These are phyloP conservation scores for Chytriomyces sp. DNA, from an alignment of 192 early-diverging fungal genomes.

Conservation along the genomic window DNA sequence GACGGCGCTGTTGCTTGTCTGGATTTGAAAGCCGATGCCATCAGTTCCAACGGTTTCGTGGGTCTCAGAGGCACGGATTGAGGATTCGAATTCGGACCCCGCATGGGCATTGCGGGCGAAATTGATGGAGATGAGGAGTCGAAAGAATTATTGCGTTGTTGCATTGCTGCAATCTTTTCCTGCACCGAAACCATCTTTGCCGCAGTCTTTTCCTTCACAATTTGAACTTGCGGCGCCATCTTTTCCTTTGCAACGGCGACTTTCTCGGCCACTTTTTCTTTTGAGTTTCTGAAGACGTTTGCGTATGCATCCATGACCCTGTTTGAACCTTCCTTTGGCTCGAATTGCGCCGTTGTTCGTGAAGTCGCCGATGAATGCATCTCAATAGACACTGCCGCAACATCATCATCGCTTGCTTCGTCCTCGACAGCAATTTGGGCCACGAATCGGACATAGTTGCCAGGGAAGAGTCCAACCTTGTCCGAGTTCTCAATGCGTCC, in stretches of 20 bases:
- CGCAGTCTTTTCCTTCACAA: not conserved
- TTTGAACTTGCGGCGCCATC: not conserved
- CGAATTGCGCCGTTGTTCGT: no score
- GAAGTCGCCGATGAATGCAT: not conserved
- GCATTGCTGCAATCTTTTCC: not conserved
- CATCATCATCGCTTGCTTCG: not conserved
- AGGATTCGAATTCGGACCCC: no score
- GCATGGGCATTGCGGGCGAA: no score
- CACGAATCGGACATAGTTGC: conserved; percentile 58
- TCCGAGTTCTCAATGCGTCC: conserved; percentile 55
- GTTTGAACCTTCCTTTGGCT: no score
- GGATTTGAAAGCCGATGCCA: not conserved
- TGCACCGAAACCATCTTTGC: not conserved
- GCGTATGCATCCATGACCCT: no score
- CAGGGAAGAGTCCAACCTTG: conserved; percentile 61
- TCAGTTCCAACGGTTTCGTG: conserved; percentile 11
- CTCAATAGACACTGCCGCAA: not conserved
- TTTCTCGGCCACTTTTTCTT: not conserved
- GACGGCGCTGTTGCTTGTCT: conserved; percentile 1
- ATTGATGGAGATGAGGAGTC: no score
- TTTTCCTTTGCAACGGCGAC: conserved; percentile 13
- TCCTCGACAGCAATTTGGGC: not conserved
- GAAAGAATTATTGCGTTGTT: not conserved
- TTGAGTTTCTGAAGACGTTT: not conserved
- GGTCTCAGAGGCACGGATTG: not conserved